Evolutionary conservation across 2,329 filamentous ascomycete genomes (phyloP).

Genomic region (Talaromyces albobiverticillius): DNA sequence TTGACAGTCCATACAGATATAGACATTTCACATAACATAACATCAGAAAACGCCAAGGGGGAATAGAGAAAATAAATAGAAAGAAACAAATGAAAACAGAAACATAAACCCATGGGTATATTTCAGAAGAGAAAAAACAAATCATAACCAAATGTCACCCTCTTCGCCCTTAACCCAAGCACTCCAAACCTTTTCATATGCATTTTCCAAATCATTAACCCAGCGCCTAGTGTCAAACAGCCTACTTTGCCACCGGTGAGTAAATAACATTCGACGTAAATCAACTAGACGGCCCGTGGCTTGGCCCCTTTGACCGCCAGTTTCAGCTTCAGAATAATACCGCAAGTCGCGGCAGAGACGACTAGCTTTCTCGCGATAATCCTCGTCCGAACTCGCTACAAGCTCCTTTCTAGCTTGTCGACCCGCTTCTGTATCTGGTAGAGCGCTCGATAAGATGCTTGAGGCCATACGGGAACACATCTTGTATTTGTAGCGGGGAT

Average conservation of each 20-base stretch:
- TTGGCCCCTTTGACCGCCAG: constrained; percentile 29
- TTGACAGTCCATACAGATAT: neutral
- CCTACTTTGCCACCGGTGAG: constrained; percentile 78
- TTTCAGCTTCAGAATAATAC: constrained; percentile 45
- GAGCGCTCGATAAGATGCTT: constrained; percentile 83
- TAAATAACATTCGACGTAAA: constrained; percentile 76
- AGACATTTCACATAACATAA: neutral
- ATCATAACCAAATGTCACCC: constrained; percentile 83
- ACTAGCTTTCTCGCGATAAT: constrained; percentile 79
- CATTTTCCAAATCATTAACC: constrained; percentile 84
- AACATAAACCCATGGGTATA: constrained; percentile 17
- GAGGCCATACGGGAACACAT: constrained; percentile 99
- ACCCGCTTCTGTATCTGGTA: constrained; percentile 71
- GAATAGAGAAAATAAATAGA: constrained; percentile 9
- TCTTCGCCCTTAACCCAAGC: constrained; percentile 81
- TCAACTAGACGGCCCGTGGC: constrained; percentile 68
- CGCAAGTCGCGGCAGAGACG: constrained; percentile 61
- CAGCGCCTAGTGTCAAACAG: constrained; percentile 89
- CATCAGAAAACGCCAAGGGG: neutral
- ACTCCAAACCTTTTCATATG: constrained; percentile 84
- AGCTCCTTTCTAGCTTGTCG: constrained; percentile 67
- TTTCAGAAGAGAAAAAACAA: constrained; percentile 5
- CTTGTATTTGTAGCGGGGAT: constrained; percentile 91
- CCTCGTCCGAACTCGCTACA: constrained; percentile 71
- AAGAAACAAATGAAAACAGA: constrained; percentile 6